A percentile compares a stretch with the other conserved stretches of the same genome.
These are phyloP conservation scores for Clavispora vitiphila DNA, from an alignment of 805 yeast species.

Conservation along the genomic window DNA sequence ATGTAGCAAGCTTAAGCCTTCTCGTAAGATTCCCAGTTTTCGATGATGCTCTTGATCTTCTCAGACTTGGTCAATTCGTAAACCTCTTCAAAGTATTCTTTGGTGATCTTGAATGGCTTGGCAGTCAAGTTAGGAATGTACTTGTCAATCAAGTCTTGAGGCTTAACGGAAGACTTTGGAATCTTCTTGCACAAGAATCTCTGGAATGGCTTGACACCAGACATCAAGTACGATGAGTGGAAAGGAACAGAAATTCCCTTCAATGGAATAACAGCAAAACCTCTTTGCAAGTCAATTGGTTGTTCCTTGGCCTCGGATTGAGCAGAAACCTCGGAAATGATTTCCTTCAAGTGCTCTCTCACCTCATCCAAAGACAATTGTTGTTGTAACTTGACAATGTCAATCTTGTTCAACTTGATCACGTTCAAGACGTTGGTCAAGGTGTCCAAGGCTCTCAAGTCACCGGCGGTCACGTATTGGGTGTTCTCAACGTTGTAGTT, in stretches of 20 bases:
- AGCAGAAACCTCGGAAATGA: conserved; percentile 78
- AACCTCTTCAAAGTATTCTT: conserved; percentile 96
- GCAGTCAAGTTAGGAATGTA: conserved; percentile 99
- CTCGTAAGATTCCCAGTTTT: conserved; percentile 90
- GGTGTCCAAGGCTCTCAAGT: conserved; percentile 89
- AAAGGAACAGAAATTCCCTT: conserved; percentile 99
- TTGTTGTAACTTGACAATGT: conserved; percentile 81
- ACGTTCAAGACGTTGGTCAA: conserved; percentile 90
- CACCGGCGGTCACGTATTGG: conserved; percentile 99
- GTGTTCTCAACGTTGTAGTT: conserved; percentile 97
- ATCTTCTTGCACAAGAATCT: conserved; percentile 95
- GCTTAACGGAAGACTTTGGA: conserved; percentile 91
- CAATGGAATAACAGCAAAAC: conserved; percentile 96
- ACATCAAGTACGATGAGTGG: conserved; percentile 97
- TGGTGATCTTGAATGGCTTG: conserved; percentile 90
- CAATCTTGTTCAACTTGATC: conserved; percentile 89
- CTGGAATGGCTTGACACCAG: conserved; percentile 99
- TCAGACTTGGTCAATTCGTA: conserved; percentile 87
- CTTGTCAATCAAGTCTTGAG: conserved; percentile 87
- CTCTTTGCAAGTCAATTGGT: conserved; percentile 96
- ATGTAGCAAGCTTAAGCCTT: conserved; percentile 29
- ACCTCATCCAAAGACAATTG: conserved; percentile 82
- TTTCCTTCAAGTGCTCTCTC: conserved; percentile 80
- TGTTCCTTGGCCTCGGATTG: conserved; percentile 85
- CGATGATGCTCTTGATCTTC: conserved; percentile 82